Conservation (phyloP, 768 basidiomycete species). For the Russula sp. region DNA sequence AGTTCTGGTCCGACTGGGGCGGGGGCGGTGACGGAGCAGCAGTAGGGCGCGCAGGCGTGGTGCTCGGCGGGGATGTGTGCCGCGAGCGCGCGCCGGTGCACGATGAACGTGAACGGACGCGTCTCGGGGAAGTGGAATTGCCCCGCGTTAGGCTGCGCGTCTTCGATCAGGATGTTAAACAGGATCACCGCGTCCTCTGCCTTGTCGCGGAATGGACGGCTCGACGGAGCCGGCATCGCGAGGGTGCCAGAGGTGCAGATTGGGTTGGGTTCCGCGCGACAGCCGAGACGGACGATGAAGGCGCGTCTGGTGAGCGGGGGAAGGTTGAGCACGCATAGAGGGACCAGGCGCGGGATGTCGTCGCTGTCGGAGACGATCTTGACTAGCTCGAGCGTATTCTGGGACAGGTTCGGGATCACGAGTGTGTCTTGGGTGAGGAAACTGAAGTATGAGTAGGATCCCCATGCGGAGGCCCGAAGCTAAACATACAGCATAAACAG, state of each 20-base stretch:
- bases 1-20: no score
- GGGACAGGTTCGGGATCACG: conserved; percentile 24
- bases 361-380: conserved; percentile 10
- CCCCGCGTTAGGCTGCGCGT: background rate
- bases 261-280: conserved; percentile 24
- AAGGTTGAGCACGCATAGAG: conserved; percentile 22
- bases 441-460: conserved; percentile 24
- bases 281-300: conserved; percentile 23
- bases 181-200: conserved; percentile 25
- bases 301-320: conserved; percentile 17
- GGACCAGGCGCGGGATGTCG: background rate
- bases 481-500: background rate
- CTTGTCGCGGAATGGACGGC: conserved; percentile 23
- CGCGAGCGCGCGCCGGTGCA: conserved; percentile 24
- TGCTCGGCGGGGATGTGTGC: background rate
- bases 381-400: conserved; percentile 23
- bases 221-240: background rate
- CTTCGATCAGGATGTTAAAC: conserved; percentile 22
- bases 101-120: conserved; percentile 23
- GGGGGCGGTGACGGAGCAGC: background rate
- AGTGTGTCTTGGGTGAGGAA: conserved; percentile 25
- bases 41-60: conserved; percentile 2
- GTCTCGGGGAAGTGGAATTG: conserved; percentile 12
- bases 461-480: conserved; percentile 14
- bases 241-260: background rate